Evolutionary conservation across 257 asterid genomes (phyloP).

Genomic region (Penstemon davidsonii): DNA sequence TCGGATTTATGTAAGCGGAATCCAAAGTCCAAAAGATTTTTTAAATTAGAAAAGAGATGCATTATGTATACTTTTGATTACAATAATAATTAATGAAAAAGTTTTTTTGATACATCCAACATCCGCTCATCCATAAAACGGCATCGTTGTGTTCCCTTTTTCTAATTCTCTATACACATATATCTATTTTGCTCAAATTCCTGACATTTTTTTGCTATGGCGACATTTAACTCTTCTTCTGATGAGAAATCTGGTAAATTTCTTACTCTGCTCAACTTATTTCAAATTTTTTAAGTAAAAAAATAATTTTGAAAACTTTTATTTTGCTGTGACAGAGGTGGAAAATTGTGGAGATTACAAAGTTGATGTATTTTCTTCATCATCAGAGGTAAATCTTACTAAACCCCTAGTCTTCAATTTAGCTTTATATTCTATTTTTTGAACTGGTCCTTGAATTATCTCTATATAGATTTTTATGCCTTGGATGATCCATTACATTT

Average conservation of each 20-base stretch:
- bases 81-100: neutral
- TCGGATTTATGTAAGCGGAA: neutral
- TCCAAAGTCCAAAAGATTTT: neutral
- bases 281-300: neutral
- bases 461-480: neutral
- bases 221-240: constrained; percentile 30
- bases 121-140: constrained; percentile 21
- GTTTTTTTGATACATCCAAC: constrained; percentile 17
- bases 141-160: constrained; percentile 4
- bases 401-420: neutral
- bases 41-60: neutral
- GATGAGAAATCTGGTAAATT: constrained; percentile 42
- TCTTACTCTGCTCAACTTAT: constrained; percentile 16
- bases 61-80: neutral
- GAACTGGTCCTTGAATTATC: neutral
- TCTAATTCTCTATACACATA: constrained; percentile 18
- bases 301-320: neutral
- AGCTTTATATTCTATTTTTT: neutral
- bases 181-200: constrained; percentile 2
- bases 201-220: constrained; percentile 39
- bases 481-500: neutral
- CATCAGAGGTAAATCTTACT: constrained; percentile 49
- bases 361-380: constrained; percentile 70
- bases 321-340: constrained; percentile 28
- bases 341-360: constrained; percentile 45